Evolutionary conservation across 2,329 filamentous ascomycete genomes (phyloP), one percentile per base, ranked within the genome.

Genomic region (Aspergillus udagawae): DNA sequence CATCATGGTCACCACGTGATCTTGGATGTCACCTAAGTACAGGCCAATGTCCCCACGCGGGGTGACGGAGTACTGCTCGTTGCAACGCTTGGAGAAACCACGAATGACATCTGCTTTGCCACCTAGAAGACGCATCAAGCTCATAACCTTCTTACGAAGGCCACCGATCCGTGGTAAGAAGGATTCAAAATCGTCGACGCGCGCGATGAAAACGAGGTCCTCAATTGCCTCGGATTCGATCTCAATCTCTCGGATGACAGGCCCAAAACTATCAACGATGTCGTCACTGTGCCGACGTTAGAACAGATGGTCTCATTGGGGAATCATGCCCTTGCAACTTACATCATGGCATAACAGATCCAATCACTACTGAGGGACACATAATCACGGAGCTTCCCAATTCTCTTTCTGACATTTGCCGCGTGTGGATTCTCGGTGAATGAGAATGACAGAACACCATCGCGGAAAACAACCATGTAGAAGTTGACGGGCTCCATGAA

Each of bases 1-100:
- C 84, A 96, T 96, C 93, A 97, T 97, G 49, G 94, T 99, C 58
- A 99, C 91, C 53, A 99, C 93, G 83, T 99, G 94, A 77, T 99
- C 94, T 75, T 99, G 94, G 63, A 99, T 97, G 77, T 99, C 94
- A 69, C 91, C 91, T 38, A 99, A 84, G 71, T 99, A 99, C 68
- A 99, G 85, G 23, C 92, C 94, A 63, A 99, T 96, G 70, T 99
- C 94, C 78, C 94, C 94, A 50, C 92, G 90, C 6, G 94, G 94
- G 1, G 94, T 96, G 53, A 97, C 90, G 63, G 91, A 89, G 80
- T 96, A 97, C 63, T 96, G 91, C 71, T 97, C 93, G 73, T 97
- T 99, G 84, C 94, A 99, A 52, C 95, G 91, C 80, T 99, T 99
- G 53, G 94, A 95, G 70, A 99, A 99, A 29, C 93, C 92, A 65